phyloP scores from a whole-genome alignment of 2,329 filamentous ascomycete species.

The Westerdykella sp. region DNA sequence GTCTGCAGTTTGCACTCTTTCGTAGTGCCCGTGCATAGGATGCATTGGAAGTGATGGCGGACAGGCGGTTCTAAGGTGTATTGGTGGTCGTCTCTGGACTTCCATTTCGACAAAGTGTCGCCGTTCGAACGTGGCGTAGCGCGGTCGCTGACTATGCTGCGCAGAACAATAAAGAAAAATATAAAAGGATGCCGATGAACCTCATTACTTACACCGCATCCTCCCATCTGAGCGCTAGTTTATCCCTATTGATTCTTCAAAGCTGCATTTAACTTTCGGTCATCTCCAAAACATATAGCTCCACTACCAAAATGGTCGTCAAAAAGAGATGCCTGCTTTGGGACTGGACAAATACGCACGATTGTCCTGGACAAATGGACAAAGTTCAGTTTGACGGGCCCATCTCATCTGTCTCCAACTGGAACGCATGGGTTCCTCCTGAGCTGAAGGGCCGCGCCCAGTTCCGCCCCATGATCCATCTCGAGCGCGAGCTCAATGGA shows the following conservation, averaged over 20 bases:
- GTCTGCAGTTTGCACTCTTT: too few species aligned
- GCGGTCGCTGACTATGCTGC: too few species aligned
- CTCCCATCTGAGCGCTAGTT: neutral
- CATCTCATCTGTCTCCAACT: conserved; percentile 35
- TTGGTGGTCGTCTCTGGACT: too few species aligned
- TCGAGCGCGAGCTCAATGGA: conserved; percentile 31
- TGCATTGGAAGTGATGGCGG: too few species aligned
- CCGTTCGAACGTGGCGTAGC: too few species aligned
- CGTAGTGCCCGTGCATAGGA: too few species aligned
- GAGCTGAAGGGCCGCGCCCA: conserved; percentile 34
- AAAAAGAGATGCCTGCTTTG: conserved; percentile 9
- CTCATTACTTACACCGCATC: too few species aligned
- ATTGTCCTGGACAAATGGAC: conserved; percentile 20
- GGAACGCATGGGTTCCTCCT: conserved; percentile 40
- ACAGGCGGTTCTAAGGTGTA: too few species aligned
- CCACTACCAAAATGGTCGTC: conserved; percentile 4
- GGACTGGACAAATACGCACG: conserved; percentile 9
- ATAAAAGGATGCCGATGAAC: too few species aligned
- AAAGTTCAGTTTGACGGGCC: conserved; percentile 27
- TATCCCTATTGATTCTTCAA: neutral
- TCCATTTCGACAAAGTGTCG: too few species aligned
- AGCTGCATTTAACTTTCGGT: neutral
- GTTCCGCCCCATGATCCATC: conserved; percentile 42
- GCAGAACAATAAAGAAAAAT: too few species aligned
- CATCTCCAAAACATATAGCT: neutral